These are phyloP conservation scores for Lachancea lanzarotensis DNA, from an alignment of 805 yeast species.

Conservation along the genomic window DNA sequence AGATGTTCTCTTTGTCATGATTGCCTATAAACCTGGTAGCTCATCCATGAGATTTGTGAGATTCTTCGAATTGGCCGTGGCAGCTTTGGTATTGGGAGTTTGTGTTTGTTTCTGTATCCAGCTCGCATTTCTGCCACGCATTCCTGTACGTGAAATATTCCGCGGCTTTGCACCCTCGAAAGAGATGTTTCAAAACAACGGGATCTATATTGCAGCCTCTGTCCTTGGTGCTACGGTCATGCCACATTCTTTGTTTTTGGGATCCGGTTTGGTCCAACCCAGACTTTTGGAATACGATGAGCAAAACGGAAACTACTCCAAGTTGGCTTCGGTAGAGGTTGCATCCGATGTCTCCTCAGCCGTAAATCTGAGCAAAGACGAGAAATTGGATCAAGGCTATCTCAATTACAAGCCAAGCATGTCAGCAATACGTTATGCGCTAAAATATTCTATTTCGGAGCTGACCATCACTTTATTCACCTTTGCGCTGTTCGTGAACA, in stretches of 20 bases:
- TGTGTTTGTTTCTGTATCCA: constrained; percentile 76
- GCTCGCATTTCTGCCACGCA: constrained; percentile 47
- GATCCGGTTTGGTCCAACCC: constrained; percentile 83
- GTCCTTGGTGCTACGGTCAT: constrained; percentile 89
- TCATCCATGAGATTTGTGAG: constrained; percentile 70
- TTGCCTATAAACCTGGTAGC: constrained; percentile 71
- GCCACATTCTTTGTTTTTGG: constrained; percentile 86
- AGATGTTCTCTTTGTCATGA: constrained; percentile 72
- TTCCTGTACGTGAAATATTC: constrained; percentile 45
- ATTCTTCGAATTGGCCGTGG: constrained; percentile 69
- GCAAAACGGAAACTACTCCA: constrained; percentile 43
- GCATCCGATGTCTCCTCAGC: constrained; percentile 9
- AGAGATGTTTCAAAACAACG: constrained; percentile 48
- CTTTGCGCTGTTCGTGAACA: constrained; percentile 79
- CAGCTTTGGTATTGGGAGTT: constrained; percentile 63
- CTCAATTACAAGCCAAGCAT: constrained; percentile 60
- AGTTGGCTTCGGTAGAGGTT: constrained; percentile 11
- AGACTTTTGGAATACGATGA: constrained; percentile 69
- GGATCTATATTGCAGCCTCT: constrained; percentile 69
- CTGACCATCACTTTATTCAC: constrained; percentile 63
- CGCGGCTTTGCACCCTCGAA: constrained; percentile 64
- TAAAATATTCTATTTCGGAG: constrained; percentile 68
- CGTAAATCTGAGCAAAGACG: constrained; percentile 15
- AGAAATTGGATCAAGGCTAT: constrained; percentile 35
- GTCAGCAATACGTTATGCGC: constrained; percentile 64